Conservation (phyloP, 768 basidiomycete genomes). For the Kockovaella imperatae region DNA sequence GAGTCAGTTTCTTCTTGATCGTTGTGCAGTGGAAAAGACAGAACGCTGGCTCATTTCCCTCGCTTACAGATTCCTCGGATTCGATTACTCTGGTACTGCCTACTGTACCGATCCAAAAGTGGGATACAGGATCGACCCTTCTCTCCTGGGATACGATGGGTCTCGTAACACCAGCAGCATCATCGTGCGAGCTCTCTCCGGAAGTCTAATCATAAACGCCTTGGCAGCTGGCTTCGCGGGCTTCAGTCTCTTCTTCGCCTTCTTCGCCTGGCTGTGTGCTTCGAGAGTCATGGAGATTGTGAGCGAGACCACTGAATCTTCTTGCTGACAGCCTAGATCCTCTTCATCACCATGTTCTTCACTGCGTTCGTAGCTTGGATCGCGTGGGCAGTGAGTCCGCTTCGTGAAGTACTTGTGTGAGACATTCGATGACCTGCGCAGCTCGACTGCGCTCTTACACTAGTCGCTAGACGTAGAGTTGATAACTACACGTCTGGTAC, state of each 20-base stretch:
- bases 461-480: slow-evolving; percentile 22
- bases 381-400: too few relatives aligned
- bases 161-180: slow-evolving; percentile 5
- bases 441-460: slow-evolving; percentile 25
- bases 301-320: slow-evolving; percentile 9
- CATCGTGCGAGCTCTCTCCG: slow-evolving; percentile 19
- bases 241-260: slow-evolving; percentile 25
- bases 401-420: too few relatives aligned
- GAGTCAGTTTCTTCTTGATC: slow-evolving; percentile 14
- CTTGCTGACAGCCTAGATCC: slow-evolving; percentile 10
- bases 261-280: slow-evolving; percentile 34
- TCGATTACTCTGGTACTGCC: slow-evolving; percentile 46
- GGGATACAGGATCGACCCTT: slow-evolving; percentile 60
- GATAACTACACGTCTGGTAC: slow-evolving; percentile 14
- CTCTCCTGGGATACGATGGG: slow-evolving; percentile 50
- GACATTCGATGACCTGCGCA: too few relatives aligned
- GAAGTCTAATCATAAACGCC: slow-evolving; percentile 27
- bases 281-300: slow-evolving; percentile 31
- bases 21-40: slow-evolving; percentile 10
- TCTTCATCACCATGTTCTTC: slow-evolving; percentile 27
- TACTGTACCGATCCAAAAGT: slow-evolving; percentile 59
- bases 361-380: slow-evolving; percentile 20
- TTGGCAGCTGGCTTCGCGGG: slow-evolving; percentile 31
- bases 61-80: slow-evolving; percentile 48
- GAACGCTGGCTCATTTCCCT: too few relatives aligned